Conservation (phyloP, 2,329 filamentous ascomycete genomes). For the Eutypa lata region DNA sequence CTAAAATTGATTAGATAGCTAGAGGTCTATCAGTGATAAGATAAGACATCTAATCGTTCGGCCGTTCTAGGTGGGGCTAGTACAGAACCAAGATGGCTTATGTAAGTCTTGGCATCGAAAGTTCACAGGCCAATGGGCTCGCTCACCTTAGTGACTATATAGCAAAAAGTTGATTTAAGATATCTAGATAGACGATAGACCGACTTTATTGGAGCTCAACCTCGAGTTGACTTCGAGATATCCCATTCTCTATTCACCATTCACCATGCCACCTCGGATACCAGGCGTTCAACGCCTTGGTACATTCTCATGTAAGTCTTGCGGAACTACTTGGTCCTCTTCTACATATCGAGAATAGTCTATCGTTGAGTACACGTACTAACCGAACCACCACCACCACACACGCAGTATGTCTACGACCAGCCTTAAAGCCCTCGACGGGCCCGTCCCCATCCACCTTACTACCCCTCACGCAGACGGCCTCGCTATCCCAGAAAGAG, state of each 20-base stretch:
- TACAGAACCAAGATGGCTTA: no score
- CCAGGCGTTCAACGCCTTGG: slow-evolving; percentile 57
- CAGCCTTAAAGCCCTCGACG: slow-evolving; percentile 42
- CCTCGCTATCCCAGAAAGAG: slow-evolving; percentile 60
- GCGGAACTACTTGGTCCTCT: background rate
- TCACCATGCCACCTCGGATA: slow-evolving; percentile 67
- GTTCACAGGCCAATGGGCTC: background rate
- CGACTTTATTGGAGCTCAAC: background rate
- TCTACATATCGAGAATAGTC: slow-evolving; percentile 3
- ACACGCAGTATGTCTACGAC: slow-evolving; percentile 57
- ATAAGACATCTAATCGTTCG: no score
- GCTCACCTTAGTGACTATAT: background rate
- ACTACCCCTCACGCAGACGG: slow-evolving; percentile 58
- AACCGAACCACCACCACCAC: background rate
- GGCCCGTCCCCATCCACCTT: slow-evolving; percentile 58
- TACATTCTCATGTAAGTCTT: slow-evolving; percentile 55
- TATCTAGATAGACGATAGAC: background rate
- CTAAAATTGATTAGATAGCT: slow-evolving; percentile 1
- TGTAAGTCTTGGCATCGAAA: background rate
- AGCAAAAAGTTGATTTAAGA: background rate
- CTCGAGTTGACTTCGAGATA: slow-evolving; percentile 1
- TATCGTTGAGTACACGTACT: slow-evolving; percentile 18
- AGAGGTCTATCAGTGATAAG: background rate
- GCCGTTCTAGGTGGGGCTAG: no score
- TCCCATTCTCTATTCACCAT: slow-evolving; percentile 11